Evolutionary conservation across 768 basidiomycete species (phyloP).

Genomic region (Tulasnella sp.): DNA sequence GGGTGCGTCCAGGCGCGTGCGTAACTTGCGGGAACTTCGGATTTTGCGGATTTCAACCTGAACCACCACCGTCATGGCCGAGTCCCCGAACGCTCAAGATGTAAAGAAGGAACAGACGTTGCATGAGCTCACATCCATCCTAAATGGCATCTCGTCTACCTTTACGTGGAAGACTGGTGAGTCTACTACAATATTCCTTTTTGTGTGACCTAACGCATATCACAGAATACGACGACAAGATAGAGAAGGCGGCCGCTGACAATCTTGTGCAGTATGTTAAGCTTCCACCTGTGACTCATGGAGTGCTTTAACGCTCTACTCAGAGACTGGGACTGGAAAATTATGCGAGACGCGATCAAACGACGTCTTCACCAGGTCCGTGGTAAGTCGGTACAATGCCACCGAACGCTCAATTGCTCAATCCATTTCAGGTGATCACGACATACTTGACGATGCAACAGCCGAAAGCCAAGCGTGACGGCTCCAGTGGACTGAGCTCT

Average conservation of each 20-base stretch:
- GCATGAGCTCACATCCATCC: too few relatives aligned
- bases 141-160: too few relatives aligned
- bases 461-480: not conserved
- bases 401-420: conserved; percentile 21
- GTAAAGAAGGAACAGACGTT: too few relatives aligned
- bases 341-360: conserved; percentile 60
- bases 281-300: not conserved
- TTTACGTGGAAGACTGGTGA: too few relatives aligned
- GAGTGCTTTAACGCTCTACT: conserved; percentile 17
- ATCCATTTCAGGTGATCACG: not conserved
- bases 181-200: too few relatives aligned
- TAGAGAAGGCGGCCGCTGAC: conserved; percentile 51
- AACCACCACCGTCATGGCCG: too few relatives aligned
- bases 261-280: conserved; percentile 48
- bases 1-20: too few relatives aligned
- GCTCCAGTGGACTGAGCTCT: not conserved
- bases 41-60: too few relatives aligned
- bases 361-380: conserved; percentile 53
- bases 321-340: conserved; percentile 53
- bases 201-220: too few relatives aligned
- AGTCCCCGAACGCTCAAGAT: too few relatives aligned
- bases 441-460: not conserved
- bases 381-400: conserved; percentile 35
- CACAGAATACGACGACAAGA: conserved; percentile 44
- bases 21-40: too few relatives aligned